phyloP scores from a whole-genome alignment of 345 rosid species.

The Cardamine chenopodiifolia region DNA sequence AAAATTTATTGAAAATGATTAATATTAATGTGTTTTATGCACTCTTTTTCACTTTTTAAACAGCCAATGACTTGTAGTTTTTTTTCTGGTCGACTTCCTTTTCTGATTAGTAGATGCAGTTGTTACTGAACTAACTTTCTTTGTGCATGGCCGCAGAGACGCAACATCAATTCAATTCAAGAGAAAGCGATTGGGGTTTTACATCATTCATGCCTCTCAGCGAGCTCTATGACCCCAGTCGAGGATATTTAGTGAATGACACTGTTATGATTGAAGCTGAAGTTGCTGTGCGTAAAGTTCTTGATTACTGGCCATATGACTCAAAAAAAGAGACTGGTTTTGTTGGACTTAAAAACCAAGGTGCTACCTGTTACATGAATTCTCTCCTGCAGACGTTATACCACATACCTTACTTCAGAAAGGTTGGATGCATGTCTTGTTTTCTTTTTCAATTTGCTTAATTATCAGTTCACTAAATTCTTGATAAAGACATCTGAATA shows the following conservation, averaged over 20 bases:
- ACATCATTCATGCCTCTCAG: slow-evolving; percentile 94
- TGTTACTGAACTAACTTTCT: slow-evolving; percentile 4
- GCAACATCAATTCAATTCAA: slow-evolving; percentile 90
- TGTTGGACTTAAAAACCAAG: slow-evolving; percentile 98
- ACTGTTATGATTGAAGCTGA: slow-evolving; percentile 87
- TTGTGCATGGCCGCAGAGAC: slow-evolving; percentile 61
- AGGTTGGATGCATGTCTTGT: slow-evolving; percentile 52
- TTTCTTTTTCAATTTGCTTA: slow-evolving; percentile 18
- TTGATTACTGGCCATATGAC: slow-evolving; percentile 95
- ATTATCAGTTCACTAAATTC: not conserved
- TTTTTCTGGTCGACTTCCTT: slow-evolving; percentile 24
- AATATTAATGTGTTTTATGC: not conserved
- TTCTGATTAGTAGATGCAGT: slow-evolving; percentile 9
- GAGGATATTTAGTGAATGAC: slow-evolving; percentile 84
- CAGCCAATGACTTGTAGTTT: slow-evolving; percentile 6
- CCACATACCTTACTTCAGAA: slow-evolving; percentile 92
- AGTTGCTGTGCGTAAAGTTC: slow-evolving; percentile 78
- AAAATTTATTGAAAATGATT: not conserved
- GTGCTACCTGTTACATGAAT: slow-evolving; percentile 99
- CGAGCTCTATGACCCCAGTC: slow-evolving; percentile 81
- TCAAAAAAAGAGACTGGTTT: slow-evolving; percentile 98
- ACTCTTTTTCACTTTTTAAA: slow-evolving; percentile 13
- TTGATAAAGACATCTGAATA: slow-evolving; percentile 28
- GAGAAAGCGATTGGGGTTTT: slow-evolving; percentile 99
- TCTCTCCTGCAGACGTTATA: slow-evolving; percentile 88